phyloP scores from a whole-genome alignment of 2,329 filamentous ascomycete genomes.

The Pseudogymnoascus sp. region DNA sequence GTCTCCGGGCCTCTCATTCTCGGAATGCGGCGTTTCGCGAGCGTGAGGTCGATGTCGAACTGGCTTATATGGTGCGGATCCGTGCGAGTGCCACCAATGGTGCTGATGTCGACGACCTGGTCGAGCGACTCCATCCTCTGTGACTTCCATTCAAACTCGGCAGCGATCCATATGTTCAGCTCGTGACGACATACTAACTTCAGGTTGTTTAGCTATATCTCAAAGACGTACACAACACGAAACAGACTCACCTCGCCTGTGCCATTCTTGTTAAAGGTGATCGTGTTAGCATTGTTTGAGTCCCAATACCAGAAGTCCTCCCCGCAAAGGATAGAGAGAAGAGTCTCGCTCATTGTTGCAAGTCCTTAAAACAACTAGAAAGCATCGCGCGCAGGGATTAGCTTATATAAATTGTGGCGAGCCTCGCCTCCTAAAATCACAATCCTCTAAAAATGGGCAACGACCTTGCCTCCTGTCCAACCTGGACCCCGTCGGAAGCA shows the following conservation, averaged over 20 bases:
- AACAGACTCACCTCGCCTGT: constrained; percentile 1
- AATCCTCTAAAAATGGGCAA: too few relatives aligned
- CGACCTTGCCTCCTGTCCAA: too few relatives aligned
- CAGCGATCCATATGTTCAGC: constrained; percentile 6
- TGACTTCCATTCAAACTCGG: neutral
- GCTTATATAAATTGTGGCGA: too few relatives aligned
- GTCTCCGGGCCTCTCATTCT: constrained; percentile 2
- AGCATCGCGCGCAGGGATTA: too few relatives aligned
- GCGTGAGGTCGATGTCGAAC: neutral
- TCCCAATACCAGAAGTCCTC: neutral
- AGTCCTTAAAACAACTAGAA: too few relatives aligned
- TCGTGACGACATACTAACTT: neutral
- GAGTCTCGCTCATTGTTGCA: neutral
- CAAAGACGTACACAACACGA: neutral
- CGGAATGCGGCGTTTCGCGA: neutral
- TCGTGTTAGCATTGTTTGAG: constrained; percentile 1
- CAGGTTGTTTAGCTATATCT: constrained; percentile 1
- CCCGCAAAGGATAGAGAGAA: neutral
- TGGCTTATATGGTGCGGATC: neutral
- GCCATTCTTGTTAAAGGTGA: neutral
- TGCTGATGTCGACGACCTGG: neutral
- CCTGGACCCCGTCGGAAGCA: too few relatives aligned
- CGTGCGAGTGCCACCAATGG: neutral
- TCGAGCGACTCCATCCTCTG: neutral
- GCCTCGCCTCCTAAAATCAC: too few relatives aligned